phyloP scores from a whole-genome alignment of 2,329 filamentous ascomycete genomes.

The Aspergillus sp. region DNA sequence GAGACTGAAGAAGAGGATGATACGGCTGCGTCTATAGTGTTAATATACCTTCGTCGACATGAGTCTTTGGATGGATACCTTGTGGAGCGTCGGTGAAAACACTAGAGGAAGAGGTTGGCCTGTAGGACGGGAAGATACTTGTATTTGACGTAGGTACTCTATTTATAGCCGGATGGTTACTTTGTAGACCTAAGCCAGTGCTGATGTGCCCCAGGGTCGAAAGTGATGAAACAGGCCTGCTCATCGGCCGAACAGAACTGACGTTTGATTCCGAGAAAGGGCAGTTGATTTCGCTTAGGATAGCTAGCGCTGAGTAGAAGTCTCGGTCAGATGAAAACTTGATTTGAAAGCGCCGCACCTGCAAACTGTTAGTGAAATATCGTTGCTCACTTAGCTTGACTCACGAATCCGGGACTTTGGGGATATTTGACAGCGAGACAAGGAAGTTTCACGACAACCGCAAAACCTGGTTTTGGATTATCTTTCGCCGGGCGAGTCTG shows the following conservation, averaged over 20 bases:
- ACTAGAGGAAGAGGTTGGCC: not conserved
- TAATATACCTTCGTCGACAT: not conserved
- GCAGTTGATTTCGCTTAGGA: constrained; percentile 44
- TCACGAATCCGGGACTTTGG: constrained; percentile 29
- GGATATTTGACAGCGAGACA: constrained; percentile 47
- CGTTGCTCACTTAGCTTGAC: not conserved
- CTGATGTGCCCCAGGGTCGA: constrained; percentile 20
- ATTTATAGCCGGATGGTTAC: not conserved
- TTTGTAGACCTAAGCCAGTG: constrained; percentile 5
- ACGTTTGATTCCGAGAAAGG: constrained; percentile 42
- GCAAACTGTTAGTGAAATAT: not conserved
- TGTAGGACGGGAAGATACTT: not conserved
- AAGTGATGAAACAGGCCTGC: constrained; percentile 28
- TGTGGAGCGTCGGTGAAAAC: not conserved
- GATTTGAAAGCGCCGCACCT: constrained; percentile 48
- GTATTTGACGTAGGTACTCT: constrained; percentile 8
- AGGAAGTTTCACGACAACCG: constrained; percentile 46
- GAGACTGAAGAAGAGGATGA: constrained; percentile 15
- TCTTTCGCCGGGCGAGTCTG: constrained; percentile 19
- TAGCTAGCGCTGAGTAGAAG: constrained; percentile 41
- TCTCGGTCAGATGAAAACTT: constrained; percentile 43
- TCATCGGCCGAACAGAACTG: constrained; percentile 19
- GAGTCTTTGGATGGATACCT: constrained; percentile 1
- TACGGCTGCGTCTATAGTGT: not conserved
- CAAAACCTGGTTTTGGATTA: constrained; percentile 28